Evolutionary conservation across 2,329 filamentous ascomycete genomes (phyloP).

Genomic region (Diaporthe ampelina): DNA sequence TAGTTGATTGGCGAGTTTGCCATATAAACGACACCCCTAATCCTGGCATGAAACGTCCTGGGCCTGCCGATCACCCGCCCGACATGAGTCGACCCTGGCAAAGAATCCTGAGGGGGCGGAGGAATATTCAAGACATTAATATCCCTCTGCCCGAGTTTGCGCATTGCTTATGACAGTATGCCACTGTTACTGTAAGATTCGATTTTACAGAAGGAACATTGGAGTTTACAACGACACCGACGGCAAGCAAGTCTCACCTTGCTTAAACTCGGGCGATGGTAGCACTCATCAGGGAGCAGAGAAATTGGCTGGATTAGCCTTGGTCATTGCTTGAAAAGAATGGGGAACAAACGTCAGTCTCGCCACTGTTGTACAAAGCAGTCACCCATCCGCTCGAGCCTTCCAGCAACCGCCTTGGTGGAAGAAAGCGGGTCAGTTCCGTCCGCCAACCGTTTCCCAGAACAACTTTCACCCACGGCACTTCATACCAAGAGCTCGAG

Average conservation of each 20-base stretch:
- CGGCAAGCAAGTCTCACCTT: background rate
- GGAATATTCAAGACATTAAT: conserved; percentile 28
- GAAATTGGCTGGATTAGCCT: no score
- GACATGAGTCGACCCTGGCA: conserved; percentile 6
- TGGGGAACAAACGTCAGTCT: conserved; percentile 13
- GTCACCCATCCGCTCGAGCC: background rate
- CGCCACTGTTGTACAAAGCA: conserved; percentile 10
- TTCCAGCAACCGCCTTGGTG: conserved; percentile 15
- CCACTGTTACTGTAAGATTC: background rate
- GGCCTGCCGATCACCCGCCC: conserved; percentile 24
- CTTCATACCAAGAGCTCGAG: background rate
- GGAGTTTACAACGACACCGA: background rate
- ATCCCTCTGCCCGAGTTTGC: background rate
- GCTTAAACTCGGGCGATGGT: no score
- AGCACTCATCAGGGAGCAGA: background rate
- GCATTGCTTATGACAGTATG: background rate
- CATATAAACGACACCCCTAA: conserved; percentile 31
- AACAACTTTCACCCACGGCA: background rate
- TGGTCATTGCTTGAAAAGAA: background rate
- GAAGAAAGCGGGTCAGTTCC: conserved; percentile 1
- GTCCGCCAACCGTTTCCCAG: conserved; percentile 5
- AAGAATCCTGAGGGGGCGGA: conserved; percentile 15
- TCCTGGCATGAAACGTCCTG: conserved; percentile 27
- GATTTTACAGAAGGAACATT: background rate
- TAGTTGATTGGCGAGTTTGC: conserved; percentile 31